Evolutionary conservation across 2,329 filamentous ascomycete species (phyloP).

Genomic region (Fusarium equiseti): DNA sequence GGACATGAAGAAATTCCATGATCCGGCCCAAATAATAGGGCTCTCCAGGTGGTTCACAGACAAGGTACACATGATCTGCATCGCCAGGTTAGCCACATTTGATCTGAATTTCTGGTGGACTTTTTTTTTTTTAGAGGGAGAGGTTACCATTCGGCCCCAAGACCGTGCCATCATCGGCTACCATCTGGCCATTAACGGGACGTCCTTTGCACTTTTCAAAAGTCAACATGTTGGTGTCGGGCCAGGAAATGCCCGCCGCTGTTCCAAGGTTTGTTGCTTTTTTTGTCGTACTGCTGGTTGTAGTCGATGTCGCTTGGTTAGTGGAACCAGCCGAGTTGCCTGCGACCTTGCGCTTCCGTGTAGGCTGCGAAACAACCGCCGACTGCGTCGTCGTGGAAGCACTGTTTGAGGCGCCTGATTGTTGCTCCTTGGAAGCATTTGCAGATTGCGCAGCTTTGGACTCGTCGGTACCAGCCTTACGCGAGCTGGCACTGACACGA

Average conservation of each 20-base stretch:
- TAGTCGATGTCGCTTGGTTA: slow-evolving; percentile 35
- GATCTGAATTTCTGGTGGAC: slow-evolving; percentile 39
- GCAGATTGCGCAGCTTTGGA: slow-evolving; percentile 52
- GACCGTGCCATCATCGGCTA: slow-evolving; percentile 90
- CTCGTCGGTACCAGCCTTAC: slow-evolving; percentile 59
- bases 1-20: slow-evolving; percentile 94
- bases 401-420: slow-evolving; percentile 42
- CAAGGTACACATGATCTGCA: slow-evolving; percentile 86
- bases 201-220: slow-evolving; percentile 79
- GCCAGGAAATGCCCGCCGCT: slow-evolving; percentile 57
- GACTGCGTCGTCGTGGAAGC: slow-evolving; percentile 62
- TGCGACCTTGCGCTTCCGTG: slow-evolving; percentile 89
- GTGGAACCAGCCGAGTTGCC: slow-evolving; percentile 45
- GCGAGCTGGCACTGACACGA: slow-evolving; percentile 53
- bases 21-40: slow-evolving; percentile 97
- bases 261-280: slow-evolving; percentile 48
- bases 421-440: slow-evolving; percentile 55
- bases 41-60: slow-evolving; percentile 97
- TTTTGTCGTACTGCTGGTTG: slow-evolving; percentile 41
- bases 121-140: slow-evolving; percentile 23
- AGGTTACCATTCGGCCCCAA: slow-evolving; percentile 83
- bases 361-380: slow-evolving; percentile 60
- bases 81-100: slow-evolving; percentile 51
- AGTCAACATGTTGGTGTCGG: slow-evolving; percentile 87
- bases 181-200: slow-evolving; percentile 80